Percentiles rank a stretch among this genome's conserved stretches.
phyloP scores from a whole-genome alignment of 2,329 filamentous ascomycete genomes.

The Capronia coronata region DNA sequence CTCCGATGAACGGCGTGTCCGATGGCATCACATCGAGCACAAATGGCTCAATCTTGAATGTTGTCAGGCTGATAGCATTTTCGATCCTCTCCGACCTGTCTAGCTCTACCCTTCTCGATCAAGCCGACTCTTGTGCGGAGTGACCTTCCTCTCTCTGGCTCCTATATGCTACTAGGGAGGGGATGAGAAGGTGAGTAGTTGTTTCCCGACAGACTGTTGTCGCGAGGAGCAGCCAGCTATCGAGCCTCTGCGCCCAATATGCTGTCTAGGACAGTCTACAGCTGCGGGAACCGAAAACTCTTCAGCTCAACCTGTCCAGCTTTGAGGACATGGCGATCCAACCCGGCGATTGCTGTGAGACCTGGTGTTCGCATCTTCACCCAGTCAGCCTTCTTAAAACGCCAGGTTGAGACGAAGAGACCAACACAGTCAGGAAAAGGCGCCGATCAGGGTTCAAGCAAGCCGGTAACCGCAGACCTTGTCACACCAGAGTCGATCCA shows the following conservation, averaged over 20 bases:
- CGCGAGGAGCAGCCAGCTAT: not conserved
- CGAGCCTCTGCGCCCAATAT: constrained; percentile 1
- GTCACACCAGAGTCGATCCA: constrained; percentile 23
- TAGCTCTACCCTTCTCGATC: not conserved
- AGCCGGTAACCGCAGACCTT: constrained; percentile 14
- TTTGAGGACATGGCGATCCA: not conserved
- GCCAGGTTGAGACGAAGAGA: constrained; percentile 9
- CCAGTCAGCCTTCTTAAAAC: constrained; percentile 7
- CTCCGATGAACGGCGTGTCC: no score
- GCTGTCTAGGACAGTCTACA: constrained; percentile 7
- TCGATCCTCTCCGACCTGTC: not conserved
- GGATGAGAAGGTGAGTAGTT: not conserved
- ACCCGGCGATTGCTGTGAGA: not conserved
- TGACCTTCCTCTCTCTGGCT: not conserved
- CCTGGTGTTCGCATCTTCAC: constrained; percentile 2
- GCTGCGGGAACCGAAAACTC: constrained; percentile 11
- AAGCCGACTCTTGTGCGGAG: not conserved
- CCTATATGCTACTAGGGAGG: not conserved
- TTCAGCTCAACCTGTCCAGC: not conserved
- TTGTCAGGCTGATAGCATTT: not conserved
- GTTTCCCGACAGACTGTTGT: not conserved
- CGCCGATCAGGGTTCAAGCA: constrained; percentile 13
- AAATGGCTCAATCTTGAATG: constrained; percentile 12
- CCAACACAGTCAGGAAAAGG: constrained; percentile 8
- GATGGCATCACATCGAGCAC: constrained; percentile 9